These are phyloP conservation scores for Boletus subcaerulescens DNA, from an alignment of 768 basidiomycete species.

Conservation along the genomic window DNA sequence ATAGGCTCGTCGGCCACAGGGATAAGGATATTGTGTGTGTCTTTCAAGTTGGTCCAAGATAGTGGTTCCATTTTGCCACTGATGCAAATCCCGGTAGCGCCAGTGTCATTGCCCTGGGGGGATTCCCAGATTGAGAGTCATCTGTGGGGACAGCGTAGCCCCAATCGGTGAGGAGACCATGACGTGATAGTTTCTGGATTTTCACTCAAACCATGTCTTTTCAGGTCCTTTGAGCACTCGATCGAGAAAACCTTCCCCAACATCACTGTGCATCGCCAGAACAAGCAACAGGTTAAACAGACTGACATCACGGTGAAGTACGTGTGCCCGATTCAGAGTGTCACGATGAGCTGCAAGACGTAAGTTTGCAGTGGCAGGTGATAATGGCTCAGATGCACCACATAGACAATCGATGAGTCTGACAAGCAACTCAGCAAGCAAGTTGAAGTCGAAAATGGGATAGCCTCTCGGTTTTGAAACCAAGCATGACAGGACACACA, in stretches of 20 bases:
- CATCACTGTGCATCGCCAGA: not conserved
- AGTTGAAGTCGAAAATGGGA: not conserved
- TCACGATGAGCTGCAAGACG: not conserved
- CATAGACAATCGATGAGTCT: not conserved
- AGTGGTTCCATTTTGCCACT: too few relatives aligned
- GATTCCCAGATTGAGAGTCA: too few relatives aligned
- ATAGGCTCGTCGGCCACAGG: not conserved
- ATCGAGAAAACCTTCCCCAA: not conserved
- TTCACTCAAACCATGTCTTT: too few relatives aligned
- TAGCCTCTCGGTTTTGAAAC: not conserved
- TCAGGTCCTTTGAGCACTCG: too few relatives aligned
- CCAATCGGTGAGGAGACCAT: constrained; percentile 1
- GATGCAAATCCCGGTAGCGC: too few relatives aligned
- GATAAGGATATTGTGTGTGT: not conserved
- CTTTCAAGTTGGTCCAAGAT: too few relatives aligned
- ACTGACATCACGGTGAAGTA: constrained; percentile 1
- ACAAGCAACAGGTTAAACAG: not conserved
- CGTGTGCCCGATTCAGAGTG: not conserved
- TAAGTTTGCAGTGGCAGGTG: not conserved
- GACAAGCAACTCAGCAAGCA: not conserved
- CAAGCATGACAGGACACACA: not conserved
- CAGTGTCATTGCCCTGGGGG: too few relatives aligned
- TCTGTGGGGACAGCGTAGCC: too few relatives aligned
- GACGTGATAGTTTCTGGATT: not conserved
- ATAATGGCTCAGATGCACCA: not conserved